phyloP scores from a whole-genome alignment of 164 flowering plant species.

The Euptelea pleiosperma region DNA sequence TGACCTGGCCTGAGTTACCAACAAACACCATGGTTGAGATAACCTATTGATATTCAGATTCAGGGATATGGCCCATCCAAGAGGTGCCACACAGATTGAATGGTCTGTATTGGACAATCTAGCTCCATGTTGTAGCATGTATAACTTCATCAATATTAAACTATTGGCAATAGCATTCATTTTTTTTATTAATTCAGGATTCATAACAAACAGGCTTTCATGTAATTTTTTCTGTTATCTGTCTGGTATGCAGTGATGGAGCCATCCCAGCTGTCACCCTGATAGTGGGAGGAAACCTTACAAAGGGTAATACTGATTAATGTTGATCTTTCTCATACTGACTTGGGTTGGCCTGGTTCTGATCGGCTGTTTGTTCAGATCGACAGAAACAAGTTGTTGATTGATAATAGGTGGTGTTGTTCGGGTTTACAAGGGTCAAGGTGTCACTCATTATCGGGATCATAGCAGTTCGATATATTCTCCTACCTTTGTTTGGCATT shows the following conservation, averaged over 20 bases:
- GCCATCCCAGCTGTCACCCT: conserved; percentile 65
- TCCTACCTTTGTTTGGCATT: conserved; percentile 53
- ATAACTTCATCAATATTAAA: too few relatives aligned
- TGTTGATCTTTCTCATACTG: not conserved
- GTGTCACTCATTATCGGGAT: conserved; percentile 42
- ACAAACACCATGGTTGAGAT: too few relatives aligned
- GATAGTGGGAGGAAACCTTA: conserved; percentile 68
- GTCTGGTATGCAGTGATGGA: conserved; percentile 50
- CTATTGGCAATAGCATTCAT: too few relatives aligned
- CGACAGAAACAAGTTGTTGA: not conserved
- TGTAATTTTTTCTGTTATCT: conserved; percentile 6
- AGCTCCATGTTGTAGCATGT: too few relatives aligned
- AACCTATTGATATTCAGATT: too few relatives aligned
- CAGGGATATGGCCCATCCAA: too few relatives aligned
- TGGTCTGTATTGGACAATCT: too few relatives aligned
- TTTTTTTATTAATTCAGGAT: too few relatives aligned
- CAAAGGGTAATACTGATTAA: conserved; percentile 37
- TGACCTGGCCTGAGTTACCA: too few relatives aligned
- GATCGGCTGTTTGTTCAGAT: too few relatives aligned
- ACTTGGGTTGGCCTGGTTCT: not conserved
- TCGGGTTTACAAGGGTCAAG: conserved; percentile 50
- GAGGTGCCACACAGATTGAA: too few relatives aligned
- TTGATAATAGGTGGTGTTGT: conserved; percentile 1
- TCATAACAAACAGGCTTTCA: not conserved
- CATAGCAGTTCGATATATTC: conserved; percentile 44